Base-by-base conservation (phyloP, 495 filamentous ascomycete genomes). In the Schizothecium vesticola region DNA sequence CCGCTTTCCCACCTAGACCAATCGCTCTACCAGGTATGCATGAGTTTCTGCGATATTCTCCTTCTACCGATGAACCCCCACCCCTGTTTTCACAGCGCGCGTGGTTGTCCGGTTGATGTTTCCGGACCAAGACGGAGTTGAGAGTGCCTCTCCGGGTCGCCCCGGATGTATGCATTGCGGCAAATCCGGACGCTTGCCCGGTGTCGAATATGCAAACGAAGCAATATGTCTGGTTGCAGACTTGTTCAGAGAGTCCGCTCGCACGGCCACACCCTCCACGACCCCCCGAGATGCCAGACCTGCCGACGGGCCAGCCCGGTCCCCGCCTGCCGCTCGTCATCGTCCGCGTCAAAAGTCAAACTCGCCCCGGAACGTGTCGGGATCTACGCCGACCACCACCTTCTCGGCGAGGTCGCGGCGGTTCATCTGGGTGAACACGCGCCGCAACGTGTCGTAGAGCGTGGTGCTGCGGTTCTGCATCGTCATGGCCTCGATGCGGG, bases 401-500 rank as follows among this genome's bases (percentile, higher is more conserved):
- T 86, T 83, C 70, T 97, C 94, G 4, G 90, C 89, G 77, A 99
- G 75, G 81, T 99, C 95, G 59, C 92, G 82, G 63, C 95, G 78
- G 0, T 89, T 90, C 95, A 99, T 98, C 84, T 95, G 93, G 31
- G 86, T 91, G 77, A 98, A 98, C 9, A 98, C 96, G 66, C 96
- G 84, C 61, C 93, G 83, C 63, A 99, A 79, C 5, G 95, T 98
- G 78, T 99, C 95, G 74, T 95, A 93, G 63, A 98, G 80, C 77
- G 97, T 99, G 51, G 94, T 97, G 82, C 93, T 97, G 75, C 96
- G 88, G 79, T 99, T 99, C 82, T 97, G 93, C 65, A 82, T 86
- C 56, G 93, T 87, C 89, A 97, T 90, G 60, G 89, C 83, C 71
- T 95, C 90, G 57, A 97, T 81, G 69, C 91, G 86, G 16, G 82